A percentile compares a stretch with the other conserved stretches of the same genome.
These are phyloP conservation scores for Acacia melanoxylon DNA, from an alignment of 306 rosid genomes.

Conservation along the genomic window DNA sequence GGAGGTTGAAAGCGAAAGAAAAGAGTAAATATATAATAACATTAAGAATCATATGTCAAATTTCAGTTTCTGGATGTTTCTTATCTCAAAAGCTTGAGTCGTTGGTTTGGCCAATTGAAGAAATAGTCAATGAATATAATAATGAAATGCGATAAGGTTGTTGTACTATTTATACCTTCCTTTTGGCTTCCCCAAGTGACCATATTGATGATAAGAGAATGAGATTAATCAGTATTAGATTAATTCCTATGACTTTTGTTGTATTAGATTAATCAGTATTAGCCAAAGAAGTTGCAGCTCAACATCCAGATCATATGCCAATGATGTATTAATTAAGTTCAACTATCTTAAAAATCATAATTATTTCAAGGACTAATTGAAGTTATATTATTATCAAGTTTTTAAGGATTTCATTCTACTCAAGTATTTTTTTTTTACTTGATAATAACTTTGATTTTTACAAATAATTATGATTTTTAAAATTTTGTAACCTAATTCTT, in stretches of 20 bases:
- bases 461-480: background rate
- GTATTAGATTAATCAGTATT: too few relatives aligned
- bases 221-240: too few relatives aligned
- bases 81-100: background rate
- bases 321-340: background rate
- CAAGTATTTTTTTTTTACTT: background rate
- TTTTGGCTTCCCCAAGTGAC: background rate
- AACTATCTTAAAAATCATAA: background rate
- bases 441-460: background rate
- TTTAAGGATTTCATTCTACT: background rate
- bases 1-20: background rate
- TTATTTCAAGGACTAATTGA: background rate
- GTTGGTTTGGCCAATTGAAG: conserved; percentile 28
- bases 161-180: background rate
- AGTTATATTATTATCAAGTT: background rate
- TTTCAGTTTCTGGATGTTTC: background rate
- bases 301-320: background rate
- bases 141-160: conserved; percentile 25
- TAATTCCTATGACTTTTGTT: too few relatives aligned
- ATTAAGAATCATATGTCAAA: conserved; percentile 25
- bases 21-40: background rate
- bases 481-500: background rate
- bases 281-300: background rate
- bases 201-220: too few relatives aligned
- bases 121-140: conserved; percentile 23